Evolutionary conservation across 2,329 filamentous ascomycete species (phyloP).

Genomic region (Clonostachys solani): DNA sequence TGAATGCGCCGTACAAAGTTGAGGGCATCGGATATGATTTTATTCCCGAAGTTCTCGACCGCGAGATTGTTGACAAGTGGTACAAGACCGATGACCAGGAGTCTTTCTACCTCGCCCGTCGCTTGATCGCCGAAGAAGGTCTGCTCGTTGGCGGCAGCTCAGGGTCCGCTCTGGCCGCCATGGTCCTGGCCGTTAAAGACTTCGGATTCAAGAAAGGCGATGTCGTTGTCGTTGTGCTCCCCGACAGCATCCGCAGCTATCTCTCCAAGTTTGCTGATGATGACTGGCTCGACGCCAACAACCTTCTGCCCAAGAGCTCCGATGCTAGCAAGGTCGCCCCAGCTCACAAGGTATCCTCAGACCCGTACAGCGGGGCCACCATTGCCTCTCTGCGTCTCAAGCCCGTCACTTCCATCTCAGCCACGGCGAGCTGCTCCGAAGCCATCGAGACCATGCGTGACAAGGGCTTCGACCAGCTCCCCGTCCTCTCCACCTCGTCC

Average conservation of each 20-base stretch:
- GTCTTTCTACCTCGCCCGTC: conserved; percentile 84
- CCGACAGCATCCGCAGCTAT: conserved; percentile 96
- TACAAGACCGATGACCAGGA: conserved; percentile 96
- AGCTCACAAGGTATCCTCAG: conserved; percentile 26
- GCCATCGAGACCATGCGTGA: conserved; percentile 98
- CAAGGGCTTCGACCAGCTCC: conserved; percentile 95
- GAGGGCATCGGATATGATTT: conserved; percentile 99
- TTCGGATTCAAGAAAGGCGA: conserved; percentile 76
- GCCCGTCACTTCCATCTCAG: conserved; percentile 81
- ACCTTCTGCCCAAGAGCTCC: conserved; percentile 65
- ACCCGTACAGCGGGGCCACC: conserved; percentile 75
- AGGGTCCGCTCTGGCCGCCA: conserved; percentile 83
- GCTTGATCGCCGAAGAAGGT: conserved; percentile 90
- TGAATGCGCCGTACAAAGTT: conserved; percentile 90
- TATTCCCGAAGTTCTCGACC: conserved; percentile 88
- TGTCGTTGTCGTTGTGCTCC: conserved; percentile 84
- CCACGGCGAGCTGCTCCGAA: conserved; percentile 69
- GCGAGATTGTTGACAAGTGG: conserved; percentile 80
- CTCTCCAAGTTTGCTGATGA: conserved; percentile 98
- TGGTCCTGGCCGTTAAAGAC: conserved; percentile 73
- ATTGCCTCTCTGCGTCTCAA: conserved; percentile 83
- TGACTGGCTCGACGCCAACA: conserved; percentile 97
- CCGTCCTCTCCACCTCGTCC: conserved; percentile 65
- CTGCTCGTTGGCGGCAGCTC: conserved; percentile 90
- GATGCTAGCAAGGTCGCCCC: conserved; percentile 22